These are phyloP conservation scores for Umbelopsis vinacea DNA, from an alignment of 192 early-diverging fungal species.

Conservation along the genomic window DNA sequence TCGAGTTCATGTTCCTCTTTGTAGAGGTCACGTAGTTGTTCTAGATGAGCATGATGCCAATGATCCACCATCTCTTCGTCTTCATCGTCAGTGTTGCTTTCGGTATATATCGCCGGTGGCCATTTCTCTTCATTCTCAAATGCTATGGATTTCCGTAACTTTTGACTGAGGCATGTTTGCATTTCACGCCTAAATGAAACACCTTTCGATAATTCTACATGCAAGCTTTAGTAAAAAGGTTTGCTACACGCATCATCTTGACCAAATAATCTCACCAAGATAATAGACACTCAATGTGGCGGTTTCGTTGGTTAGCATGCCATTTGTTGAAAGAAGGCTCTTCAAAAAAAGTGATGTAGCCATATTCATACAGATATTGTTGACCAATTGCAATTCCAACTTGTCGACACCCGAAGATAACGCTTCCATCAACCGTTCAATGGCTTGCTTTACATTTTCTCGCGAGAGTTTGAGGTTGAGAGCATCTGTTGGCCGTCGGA, in stretches of 20 bases:
- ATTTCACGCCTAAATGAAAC: constrained; percentile 66
- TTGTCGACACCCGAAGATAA: constrained; percentile 25
- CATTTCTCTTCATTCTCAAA: constrained; percentile 26
- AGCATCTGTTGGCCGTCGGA: background rate
- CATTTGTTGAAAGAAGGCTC: constrained; percentile 2
- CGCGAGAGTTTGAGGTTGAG: background rate
- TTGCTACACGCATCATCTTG: background rate
- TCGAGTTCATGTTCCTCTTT: constrained; percentile 42
- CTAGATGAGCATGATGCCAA: constrained; percentile 32
- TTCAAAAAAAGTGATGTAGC: constrained; percentile 26
- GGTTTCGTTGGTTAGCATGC: constrained; percentile 29
- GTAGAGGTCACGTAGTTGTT: constrained; percentile 39
- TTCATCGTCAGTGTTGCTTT: constrained; percentile 7
- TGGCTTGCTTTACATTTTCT: constrained; percentile 19
- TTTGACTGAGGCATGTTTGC: constrained; percentile 51
- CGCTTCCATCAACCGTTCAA: constrained; percentile 48
- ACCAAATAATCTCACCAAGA: constrained; percentile 45
- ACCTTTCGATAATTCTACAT: constrained; percentile 63
- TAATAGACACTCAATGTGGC: constrained; percentile 46
- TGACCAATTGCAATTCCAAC: background rate
- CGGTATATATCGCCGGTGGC: background rate
- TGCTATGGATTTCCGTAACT: constrained; percentile 31
- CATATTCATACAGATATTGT: constrained; percentile 22
- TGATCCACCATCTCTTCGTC: constrained; percentile 16
- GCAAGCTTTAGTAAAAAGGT: background rate